A percentile compares a stretch with the other conserved stretches of the same genome.
phyloP scores from a whole-genome alignment of 2,329 filamentous ascomycete genomes.

The Aspergillus floridensis region DNA sequence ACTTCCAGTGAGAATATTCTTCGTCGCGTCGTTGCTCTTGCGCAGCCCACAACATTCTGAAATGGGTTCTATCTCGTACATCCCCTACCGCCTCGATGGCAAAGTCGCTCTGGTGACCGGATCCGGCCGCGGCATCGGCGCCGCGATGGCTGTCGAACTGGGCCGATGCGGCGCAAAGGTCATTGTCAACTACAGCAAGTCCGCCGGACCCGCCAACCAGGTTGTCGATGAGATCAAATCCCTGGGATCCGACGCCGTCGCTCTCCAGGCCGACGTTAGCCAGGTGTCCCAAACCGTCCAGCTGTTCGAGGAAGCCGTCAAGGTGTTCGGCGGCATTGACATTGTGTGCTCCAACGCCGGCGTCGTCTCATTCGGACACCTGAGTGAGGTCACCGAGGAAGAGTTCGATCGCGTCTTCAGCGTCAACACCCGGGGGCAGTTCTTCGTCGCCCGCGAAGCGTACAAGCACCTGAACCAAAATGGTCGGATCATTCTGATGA shows the following conservation, averaged over 20 bases:
- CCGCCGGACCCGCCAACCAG: conserved; percentile 61
- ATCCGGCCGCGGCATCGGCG: conserved; percentile 41
- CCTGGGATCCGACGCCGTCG: conserved; percentile 59
- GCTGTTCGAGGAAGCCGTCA: conserved; percentile 63
- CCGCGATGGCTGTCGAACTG: conserved; percentile 43
- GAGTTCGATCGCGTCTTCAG: conserved; percentile 55
- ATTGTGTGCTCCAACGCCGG: conserved; percentile 53
- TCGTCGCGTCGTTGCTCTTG: too few species aligned
- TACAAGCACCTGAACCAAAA: conserved; percentile 68
- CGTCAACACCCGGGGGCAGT: conserved; percentile 62
- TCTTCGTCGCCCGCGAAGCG: conserved; percentile 63
- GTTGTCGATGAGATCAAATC: conserved; percentile 66
- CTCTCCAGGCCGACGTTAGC: conserved; percentile 67
- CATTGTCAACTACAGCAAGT: conserved; percentile 54
- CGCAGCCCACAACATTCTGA: background rate
- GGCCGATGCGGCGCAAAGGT: conserved; percentile 41
- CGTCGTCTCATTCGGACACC: conserved; percentile 40
- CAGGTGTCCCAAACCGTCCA: conserved; percentile 61
- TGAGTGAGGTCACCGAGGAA: conserved; percentile 30
- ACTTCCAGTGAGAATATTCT: too few species aligned
- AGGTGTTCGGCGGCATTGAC: conserved; percentile 64
- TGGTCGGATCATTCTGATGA: conserved; percentile 73
- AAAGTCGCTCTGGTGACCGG: conserved; percentile 41
- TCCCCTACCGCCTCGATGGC: conserved; percentile 24
- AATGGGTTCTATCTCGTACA: background rate